Conservation (phyloP, 768 basidiomycete species). For the Gelatoporia subvermispora region DNA sequence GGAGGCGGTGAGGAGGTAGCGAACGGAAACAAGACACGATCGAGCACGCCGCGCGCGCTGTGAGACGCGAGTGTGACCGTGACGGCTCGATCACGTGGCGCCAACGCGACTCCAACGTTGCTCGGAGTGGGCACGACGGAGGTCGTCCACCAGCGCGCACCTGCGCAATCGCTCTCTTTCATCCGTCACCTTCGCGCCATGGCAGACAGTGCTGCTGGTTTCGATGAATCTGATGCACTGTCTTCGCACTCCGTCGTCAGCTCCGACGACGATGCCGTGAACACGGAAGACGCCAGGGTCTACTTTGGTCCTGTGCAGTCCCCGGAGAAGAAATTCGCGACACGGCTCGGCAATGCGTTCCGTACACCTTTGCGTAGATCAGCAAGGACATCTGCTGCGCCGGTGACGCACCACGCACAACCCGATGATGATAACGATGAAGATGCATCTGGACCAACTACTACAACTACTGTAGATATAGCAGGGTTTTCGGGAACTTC, state of each 20-base stretch:
- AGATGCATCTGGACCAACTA: not conserved
- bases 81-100: constrained; percentile 18
- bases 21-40: no score
- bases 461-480: not conserved
- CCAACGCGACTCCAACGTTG: constrained; percentile 25
- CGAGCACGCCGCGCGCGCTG: no score
- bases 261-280: constrained; percentile 15
- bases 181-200: constrained; percentile 8
- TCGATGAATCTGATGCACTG: not conserved
- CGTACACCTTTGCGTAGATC: constrained; percentile 42
- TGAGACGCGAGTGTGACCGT: no score
- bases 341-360: constrained; percentile 26
- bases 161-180: constrained; percentile 5
- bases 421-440: constrained; percentile 11
- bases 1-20: no score
- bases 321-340: constrained; percentile 44
- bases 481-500: constrained; percentile 14
- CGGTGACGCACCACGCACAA: not conserved
- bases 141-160: constrained; percentile 4
- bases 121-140: not conserved
- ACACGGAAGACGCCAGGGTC: constrained; percentile 39
- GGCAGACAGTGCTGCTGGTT: constrained; percentile 5
- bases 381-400: constrained; percentile 41
- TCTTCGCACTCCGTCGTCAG: constrained; percentile 6
- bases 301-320: constrained; percentile 50